Base-by-base conservation (phyloP, 2,329 filamentous ascomycete genomes). In the Monosporascus sp. region DNA sequence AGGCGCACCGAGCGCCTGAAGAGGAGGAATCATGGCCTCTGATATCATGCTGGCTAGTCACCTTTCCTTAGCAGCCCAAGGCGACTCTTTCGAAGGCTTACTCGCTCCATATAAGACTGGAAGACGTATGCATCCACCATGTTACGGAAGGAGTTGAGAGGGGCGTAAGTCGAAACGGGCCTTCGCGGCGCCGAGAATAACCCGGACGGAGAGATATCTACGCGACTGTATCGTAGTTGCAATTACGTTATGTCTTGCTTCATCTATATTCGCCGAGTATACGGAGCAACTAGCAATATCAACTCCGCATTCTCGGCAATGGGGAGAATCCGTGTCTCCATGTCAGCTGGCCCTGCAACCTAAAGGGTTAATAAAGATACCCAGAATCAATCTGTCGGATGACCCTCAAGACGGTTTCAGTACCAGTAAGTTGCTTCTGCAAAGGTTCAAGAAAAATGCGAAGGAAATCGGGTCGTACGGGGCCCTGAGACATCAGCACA, bases 161-260 rank as follows among this genome's bases (percentile, higher is more conserved):
- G 39, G 20, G 39, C 8, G 7, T 8, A 15, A 46, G 43, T 46
- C 24, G 43, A 27, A 24, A 31, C 15, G 17, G 20, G 24, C 14
- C 20, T 46, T 46, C 15, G 15, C 5, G 24, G 14, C 43, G n/a
- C 24, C 11, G 17, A 46, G 43, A 2, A 31, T 24, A 31, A 18
- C 17, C 11, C 11, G 8, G 14, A 9, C 22, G 43, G 43, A 7
- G 22, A 46, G 7, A 46, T 27, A 46, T 46, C 24, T 46, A 46
- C 11, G 24, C 8, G 48, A 41, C 54, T 55, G 52, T 53, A 49
- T 20, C 31, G 53, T 53, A 15, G 43, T 45, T 5, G 17, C 43
- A 46, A 31, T n/a, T 46, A 27, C 15, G 43, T 46, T 18, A 27
- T 58, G 54, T 62, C 56, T 60, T 54, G 53, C 56, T 51, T 61